Conservation (phyloP, 345 rosid species). For the Noccaea caerulescens region DNA sequence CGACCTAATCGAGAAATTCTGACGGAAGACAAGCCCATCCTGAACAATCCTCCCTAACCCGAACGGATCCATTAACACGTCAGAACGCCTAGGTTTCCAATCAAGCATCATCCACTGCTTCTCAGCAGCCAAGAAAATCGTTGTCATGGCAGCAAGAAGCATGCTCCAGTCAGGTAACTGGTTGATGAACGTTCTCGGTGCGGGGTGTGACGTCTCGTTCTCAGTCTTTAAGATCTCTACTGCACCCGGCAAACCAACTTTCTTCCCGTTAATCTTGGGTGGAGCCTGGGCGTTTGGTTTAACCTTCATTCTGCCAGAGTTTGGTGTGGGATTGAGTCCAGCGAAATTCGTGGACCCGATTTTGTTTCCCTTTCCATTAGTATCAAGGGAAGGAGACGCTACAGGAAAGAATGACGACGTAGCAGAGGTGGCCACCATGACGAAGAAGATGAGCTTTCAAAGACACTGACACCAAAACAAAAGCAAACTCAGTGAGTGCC, state of each 20-base stretch:
- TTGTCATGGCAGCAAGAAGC: slow-evolving; percentile 99
- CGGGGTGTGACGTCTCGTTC: slow-evolving; percentile 52
- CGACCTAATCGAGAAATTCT: slow-evolving; percentile 90
- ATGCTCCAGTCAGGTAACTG: slow-evolving; percentile 99
- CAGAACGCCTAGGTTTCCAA: slow-evolving; percentile 91
- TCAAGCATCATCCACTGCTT: slow-evolving; percentile 99
- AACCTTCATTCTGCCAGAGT: slow-evolving; percentile 67
- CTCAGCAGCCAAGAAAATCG: slow-evolving; percentile 96
- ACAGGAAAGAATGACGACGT: slow-evolving; percentile 71
- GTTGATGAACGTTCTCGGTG: slow-evolving; percentile 91
- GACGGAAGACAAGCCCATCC: slow-evolving; percentile 84
- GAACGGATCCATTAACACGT: slow-evolving; percentile 81
- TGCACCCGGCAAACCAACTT: slow-evolving; percentile 54
- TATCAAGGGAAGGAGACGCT: slow-evolving; percentile 57
- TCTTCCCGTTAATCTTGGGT: slow-evolving; percentile 79
- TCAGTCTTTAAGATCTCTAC: slow-evolving; percentile 59
- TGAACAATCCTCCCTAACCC: slow-evolving; percentile 88
- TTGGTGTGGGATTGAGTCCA: slow-evolving; percentile 50
- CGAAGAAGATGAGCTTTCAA: slow-evolving; percentile 30
- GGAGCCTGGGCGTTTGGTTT: slow-evolving; percentile 92
- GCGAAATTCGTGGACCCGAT: slow-evolving; percentile 56
- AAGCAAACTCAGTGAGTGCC: slow-evolving; percentile 5
- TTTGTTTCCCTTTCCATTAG: slow-evolving; percentile 56
- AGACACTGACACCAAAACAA: slow-evolving; percentile 24
- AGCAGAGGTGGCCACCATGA: slow-evolving; percentile 83